phyloP scores from a whole-genome alignment of 169 alveolate genomes.

The Plasmodium coatneyi region DNA sequence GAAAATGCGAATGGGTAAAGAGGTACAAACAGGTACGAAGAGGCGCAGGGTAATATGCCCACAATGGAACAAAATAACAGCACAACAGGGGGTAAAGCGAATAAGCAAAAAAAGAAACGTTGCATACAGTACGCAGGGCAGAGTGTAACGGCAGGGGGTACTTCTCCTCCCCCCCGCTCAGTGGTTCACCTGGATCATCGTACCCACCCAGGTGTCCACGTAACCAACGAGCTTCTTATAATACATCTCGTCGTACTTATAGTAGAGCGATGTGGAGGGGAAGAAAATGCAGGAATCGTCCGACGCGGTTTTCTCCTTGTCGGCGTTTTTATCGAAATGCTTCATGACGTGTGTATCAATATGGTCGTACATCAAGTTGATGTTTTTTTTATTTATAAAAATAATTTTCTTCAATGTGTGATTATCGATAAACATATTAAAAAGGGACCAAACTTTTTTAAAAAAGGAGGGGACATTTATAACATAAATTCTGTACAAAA shows the following conservation, averaged over 20 bases:
- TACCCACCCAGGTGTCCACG: conserved; percentile 39
- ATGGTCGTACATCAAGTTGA: conserved; percentile 67
- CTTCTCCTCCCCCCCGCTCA: background rate
- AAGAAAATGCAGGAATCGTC: conserved; percentile 33
- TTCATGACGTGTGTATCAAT: conserved; percentile 31
- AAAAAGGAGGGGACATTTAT: conserved; percentile 56
- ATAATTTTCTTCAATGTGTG: conserved; percentile 70
- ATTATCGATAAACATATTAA: conserved; percentile 71
- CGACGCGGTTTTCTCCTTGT: background rate
- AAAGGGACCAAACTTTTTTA: conserved; percentile 66
- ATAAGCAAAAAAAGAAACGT: background rate
- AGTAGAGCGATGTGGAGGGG: conserved; percentile 62
- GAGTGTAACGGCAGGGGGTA: background rate
- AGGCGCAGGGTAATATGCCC: too few relatives aligned
- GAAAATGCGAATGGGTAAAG: background rate
- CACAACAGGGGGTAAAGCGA: background rate
- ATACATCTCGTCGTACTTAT: conserved; percentile 57
- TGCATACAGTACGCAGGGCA: background rate
- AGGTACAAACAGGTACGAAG: conserved; percentile 3
- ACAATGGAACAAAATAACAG: too few relatives aligned
- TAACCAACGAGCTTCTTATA: conserved; percentile 9
- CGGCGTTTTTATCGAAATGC: conserved; percentile 24
- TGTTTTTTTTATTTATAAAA: conserved; percentile 62
- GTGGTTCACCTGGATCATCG: conserved; percentile 28
- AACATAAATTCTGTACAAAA: conserved; percentile 48